These are phyloP conservation scores for Clavaria fumosa DNA, from an alignment of 768 basidiomycete genomes.

Conservation along the genomic window DNA sequence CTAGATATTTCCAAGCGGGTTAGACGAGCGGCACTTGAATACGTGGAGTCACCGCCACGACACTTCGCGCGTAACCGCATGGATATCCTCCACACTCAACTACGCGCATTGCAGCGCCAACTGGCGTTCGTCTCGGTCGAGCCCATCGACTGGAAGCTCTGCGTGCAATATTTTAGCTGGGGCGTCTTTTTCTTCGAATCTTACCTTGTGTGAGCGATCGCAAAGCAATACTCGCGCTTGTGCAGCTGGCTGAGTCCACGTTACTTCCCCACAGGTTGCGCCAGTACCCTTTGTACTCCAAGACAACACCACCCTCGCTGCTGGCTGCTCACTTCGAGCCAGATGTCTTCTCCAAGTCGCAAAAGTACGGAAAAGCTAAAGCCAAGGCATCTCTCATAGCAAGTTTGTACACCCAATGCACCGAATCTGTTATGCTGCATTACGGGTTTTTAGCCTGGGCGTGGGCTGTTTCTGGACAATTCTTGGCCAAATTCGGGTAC, in stretches of 20 bases:
- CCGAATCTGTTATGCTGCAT: slow-evolving; percentile 58
- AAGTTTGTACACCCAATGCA: slow-evolving; percentile 53
- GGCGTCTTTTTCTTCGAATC: slow-evolving; percentile 71
- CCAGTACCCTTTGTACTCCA: slow-evolving; percentile 77
- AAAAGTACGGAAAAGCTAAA: slow-evolving; percentile 84
- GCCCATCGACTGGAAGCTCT: slow-evolving; percentile 65
- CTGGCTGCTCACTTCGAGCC: slow-evolving; percentile 53
- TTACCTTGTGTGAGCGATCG: slow-evolving; percentile 57
- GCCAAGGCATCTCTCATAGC: slow-evolving; percentile 67
- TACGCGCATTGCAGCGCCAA: slow-evolving; percentile 39
- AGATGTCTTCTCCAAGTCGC: slow-evolving; percentile 76
- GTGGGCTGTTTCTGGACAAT: slow-evolving; percentile 49
- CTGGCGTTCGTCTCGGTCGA: slow-evolving; percentile 62
- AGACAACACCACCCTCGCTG: slow-evolving; percentile 51
- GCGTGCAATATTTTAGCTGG: slow-evolving; percentile 71
- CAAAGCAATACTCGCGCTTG: not conserved
- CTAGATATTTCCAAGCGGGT: no score
- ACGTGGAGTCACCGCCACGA: no score
- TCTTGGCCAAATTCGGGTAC: slow-evolving; percentile 42
- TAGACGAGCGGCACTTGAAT: no score
- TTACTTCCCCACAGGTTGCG: slow-evolving; percentile 32
- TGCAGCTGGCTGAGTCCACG: slow-evolving; percentile 3
- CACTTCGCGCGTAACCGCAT: no score
- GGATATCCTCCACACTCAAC: slow-evolving; percentile 47
- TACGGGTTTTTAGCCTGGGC: slow-evolving; percentile 72